Conservation (phyloP, 306 rosid species). For the Vigna hirtella region DNA sequence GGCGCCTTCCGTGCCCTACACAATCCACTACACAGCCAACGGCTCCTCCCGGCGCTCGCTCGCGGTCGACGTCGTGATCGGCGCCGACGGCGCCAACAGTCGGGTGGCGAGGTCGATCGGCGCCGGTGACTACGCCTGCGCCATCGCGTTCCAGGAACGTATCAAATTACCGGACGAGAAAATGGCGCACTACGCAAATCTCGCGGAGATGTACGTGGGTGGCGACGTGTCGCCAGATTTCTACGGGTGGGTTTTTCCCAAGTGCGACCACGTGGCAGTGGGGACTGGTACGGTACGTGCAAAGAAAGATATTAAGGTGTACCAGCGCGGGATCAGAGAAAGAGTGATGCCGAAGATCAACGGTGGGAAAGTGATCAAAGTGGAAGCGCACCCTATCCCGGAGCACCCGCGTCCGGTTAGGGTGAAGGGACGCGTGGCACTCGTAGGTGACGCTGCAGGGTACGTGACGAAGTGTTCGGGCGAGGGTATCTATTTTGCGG, state of each 20-base stretch:
- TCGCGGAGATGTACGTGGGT: slow-evolving; percentile 89
- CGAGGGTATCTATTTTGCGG: slow-evolving; percentile 90
- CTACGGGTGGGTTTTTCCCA: slow-evolving; percentile 95
- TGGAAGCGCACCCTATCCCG: slow-evolving; percentile 94
- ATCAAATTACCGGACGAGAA: slow-evolving; percentile 78
- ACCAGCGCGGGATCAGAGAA: slow-evolving; percentile 73
- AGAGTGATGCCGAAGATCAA: slow-evolving; percentile 63
- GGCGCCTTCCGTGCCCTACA: slow-evolving; percentile 56
- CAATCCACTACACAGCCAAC: slow-evolving; percentile 61
- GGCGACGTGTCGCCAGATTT: slow-evolving; percentile 92
- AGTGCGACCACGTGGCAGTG: slow-evolving; percentile 96
- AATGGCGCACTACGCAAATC: slow-evolving; percentile 75
- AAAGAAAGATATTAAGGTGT: slow-evolving; percentile 66
- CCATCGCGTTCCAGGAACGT: slow-evolving; percentile 90
- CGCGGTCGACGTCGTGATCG: slow-evolving; percentile 84
- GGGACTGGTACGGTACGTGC: slow-evolving; percentile 83
- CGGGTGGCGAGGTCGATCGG: slow-evolving; percentile 78
- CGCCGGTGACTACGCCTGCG: slow-evolving; percentile 79
- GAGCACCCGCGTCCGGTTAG: slow-evolving; percentile 81
- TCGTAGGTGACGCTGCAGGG: slow-evolving; percentile 91
- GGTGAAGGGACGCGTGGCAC: slow-evolving; percentile 79
- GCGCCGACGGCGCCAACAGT: slow-evolving; percentile 89
- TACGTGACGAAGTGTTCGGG: slow-evolving; percentile 90
- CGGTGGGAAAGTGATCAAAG: slow-evolving; percentile 78
- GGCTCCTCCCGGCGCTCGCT: slow-evolving; percentile 46